These are phyloP conservation scores for Talaromyces amestolkiae DNA, from an alignment of 2,329 filamentous ascomycete genomes.

Conservation along the genomic window DNA sequence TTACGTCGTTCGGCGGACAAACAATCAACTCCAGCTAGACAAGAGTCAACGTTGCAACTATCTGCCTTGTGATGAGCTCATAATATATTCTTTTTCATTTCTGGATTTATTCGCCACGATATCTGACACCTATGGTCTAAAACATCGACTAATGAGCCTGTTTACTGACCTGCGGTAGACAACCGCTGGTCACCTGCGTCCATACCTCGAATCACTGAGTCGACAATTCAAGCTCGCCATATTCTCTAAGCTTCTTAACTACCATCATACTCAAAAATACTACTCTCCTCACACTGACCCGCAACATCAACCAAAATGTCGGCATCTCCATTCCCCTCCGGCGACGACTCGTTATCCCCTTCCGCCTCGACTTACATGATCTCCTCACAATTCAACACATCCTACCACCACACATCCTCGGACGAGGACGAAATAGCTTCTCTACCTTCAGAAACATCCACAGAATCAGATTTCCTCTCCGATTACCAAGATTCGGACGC, in stretches of 20 bases:
- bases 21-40: neutral
- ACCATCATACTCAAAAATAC: neutral
- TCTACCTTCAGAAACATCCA: conserved; percentile 42
- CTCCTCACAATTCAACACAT: conserved; percentile 28
- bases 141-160: conserved; percentile 14
- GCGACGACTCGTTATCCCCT: conserved; percentile 30
- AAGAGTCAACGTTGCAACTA: neutral
- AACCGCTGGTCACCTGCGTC: conserved; percentile 8
- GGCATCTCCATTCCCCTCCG: conserved; percentile 32
- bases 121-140: neutral
- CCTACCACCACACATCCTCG: conserved; percentile 26
- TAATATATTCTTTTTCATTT: neutral
- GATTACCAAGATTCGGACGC: conserved; percentile 69
- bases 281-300: neutral
- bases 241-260: no score
- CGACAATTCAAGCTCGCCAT: neutral
- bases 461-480: conserved; percentile 37
- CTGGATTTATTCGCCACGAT: neutral
- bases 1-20: conserved; percentile 13
- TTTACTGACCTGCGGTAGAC: conserved; percentile 15
- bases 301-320: conserved; percentile 14
- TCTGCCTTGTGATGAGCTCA: neutral
- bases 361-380: conserved; percentile 42
- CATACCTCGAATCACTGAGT: neutral
- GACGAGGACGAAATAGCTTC: conserved; percentile 45